Conservation (phyloP, 495 filamentous ascomycete species). For the Articulospora tetracladia region DNA sequence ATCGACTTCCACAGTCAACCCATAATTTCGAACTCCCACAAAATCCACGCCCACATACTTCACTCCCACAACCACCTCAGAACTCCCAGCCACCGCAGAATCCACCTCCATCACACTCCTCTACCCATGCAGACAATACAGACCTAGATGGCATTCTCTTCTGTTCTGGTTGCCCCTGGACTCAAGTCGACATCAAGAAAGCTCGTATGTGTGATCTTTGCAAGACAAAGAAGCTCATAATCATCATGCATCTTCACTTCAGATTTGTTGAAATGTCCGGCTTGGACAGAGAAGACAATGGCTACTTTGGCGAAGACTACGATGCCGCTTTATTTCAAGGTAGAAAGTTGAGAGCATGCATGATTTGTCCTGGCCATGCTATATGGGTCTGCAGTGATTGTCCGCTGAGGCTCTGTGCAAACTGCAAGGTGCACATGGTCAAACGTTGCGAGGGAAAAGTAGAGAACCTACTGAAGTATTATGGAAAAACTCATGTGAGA, state of each 20-base stretch:
- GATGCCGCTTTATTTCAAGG: not conserved
- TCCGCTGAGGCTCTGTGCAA: conserved; percentile 5
- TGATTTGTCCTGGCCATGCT: conserved; percentile 5
- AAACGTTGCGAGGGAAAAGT: conserved; percentile 1
- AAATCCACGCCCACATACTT: no score
- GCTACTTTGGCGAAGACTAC: not conserved
- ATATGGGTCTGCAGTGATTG: conserved; percentile 1
- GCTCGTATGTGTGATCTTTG: conserved; percentile 8
- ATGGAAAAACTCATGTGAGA: not conserved
- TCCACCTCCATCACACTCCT: not conserved
- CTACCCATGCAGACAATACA: no score
- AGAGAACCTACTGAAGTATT: not conserved
- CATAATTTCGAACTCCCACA: no score
- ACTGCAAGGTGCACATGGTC: not conserved
- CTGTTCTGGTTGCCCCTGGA: conserved; percentile 1
- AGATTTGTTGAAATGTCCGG: not conserved
- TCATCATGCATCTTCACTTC: not conserved
- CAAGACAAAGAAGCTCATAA: not conserved
- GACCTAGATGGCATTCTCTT: not conserved
- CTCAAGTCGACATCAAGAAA: conserved; percentile 7
- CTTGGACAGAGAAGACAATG: not conserved
- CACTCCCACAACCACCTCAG: not conserved
- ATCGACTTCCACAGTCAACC: no score
- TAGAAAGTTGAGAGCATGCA: conserved; percentile 2
- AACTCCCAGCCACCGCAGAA: not conserved